Evolutionary conservation across 106 monocot genomes (phyloP).

Genomic region (Acorus gramineus): DNA sequence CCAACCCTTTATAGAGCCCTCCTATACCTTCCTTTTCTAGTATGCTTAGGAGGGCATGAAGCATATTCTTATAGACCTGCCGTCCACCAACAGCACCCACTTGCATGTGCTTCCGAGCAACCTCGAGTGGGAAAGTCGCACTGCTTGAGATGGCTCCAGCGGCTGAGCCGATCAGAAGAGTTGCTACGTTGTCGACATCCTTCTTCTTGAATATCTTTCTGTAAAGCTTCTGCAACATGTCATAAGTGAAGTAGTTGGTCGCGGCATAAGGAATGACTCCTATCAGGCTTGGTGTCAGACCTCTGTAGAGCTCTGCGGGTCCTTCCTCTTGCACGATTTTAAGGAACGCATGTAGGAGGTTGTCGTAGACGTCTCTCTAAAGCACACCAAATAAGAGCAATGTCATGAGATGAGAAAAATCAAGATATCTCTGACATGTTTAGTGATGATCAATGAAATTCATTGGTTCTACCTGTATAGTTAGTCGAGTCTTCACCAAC

Average conservation of each 20-base stretch:
- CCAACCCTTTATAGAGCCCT: conserved; percentile 84
- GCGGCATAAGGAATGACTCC: conserved; percentile 93
- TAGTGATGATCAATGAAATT: too few relatives aligned
- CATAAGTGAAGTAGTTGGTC: conserved; percentile 82
- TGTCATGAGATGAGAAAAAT: neutral
- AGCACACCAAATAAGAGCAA: neutral
- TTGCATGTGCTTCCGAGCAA: conserved; percentile 92
- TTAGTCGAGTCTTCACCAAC: conserved; percentile 81
- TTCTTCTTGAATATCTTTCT: conserved; percentile 51
- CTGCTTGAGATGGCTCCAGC: conserved; percentile 89
- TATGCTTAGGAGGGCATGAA: conserved; percentile 71
- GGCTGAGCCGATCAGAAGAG: conserved; percentile 78
- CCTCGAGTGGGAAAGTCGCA: conserved; percentile 88
- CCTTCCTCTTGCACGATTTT: conserved; percentile 86
- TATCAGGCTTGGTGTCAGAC: conserved; percentile 81
- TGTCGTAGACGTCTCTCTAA: conserved; percentile 77
- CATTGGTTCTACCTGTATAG: conserved; percentile 55
- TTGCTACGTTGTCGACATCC: conserved; percentile 61
- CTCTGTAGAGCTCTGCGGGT: conserved; percentile 82
- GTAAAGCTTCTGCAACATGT: conserved; percentile 64
- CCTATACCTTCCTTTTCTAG: conserved; percentile 76
- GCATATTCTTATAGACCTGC: conserved; percentile 85
- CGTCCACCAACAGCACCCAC: conserved; percentile 82
- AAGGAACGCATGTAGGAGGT: conserved; percentile 67
- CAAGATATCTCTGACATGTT: neutral